Conservation (phyloP, 2,329 filamentous ascomycete species). For the Phialocephala subalpina region DNA sequence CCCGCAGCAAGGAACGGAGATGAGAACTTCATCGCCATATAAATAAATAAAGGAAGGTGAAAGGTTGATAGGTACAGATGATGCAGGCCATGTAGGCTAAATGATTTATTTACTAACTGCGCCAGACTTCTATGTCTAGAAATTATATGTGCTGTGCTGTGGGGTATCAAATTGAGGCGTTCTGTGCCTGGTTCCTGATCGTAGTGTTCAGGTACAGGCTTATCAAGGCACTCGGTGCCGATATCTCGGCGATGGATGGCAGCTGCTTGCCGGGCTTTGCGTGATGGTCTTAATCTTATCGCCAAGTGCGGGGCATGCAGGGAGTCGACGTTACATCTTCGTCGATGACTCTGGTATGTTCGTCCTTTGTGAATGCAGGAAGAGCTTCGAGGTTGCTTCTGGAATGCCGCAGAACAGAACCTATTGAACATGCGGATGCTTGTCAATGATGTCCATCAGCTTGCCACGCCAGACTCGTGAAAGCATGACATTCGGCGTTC, state of each 20-base stretch:
- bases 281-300: conserved; percentile 5
- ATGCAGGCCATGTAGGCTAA: background rate
- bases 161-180: background rate
- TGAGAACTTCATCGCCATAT: background rate
- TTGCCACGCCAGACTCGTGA: background rate
- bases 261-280: background rate
- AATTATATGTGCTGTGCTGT: background rate
- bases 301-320: conserved; percentile 12
- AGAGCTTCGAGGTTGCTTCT: background rate
- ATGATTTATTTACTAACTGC: background rate
- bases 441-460: too few species aligned
- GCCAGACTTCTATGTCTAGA: background rate
- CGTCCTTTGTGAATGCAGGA: too few species aligned
- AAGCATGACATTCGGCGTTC: background rate
- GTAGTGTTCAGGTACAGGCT: background rate
- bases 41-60: background rate
- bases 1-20: background rate
- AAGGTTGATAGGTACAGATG: background rate
- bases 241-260: background rate
- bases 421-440: too few species aligned
- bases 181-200: conserved; percentile 7
- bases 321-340: conserved; percentile 11
- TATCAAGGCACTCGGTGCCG: background rate
- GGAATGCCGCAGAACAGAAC: too few species aligned
- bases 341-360: background rate